Conservation (phyloP, 345 rosid genomes). For the Diplotaxis tenuifolia region DNA sequence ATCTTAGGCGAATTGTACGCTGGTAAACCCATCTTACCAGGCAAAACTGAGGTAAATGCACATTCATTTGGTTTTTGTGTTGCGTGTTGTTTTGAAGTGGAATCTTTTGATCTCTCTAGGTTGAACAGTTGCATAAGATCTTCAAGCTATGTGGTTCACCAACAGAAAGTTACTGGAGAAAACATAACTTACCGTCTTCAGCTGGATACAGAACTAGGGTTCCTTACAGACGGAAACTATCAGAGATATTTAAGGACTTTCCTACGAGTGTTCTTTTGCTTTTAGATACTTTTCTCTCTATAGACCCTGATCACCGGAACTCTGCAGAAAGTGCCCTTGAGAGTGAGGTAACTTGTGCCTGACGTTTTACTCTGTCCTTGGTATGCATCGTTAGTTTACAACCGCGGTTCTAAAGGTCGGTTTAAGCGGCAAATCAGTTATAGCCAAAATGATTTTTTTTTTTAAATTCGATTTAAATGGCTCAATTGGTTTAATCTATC, state of each 20-base stretch:
- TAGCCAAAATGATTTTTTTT: no score
- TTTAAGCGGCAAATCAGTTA: neutral
- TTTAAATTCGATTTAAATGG: neutral
- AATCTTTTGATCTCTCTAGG: constrained; percentile 42
- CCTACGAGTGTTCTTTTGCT: constrained; percentile 71
- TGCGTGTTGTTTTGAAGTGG: neutral
- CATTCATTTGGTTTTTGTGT: neutral
- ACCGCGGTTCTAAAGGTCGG: neutral
- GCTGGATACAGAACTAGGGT: constrained; percentile 62
- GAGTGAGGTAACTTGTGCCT: constrained; percentile 29
- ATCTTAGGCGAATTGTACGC: constrained; percentile 82
- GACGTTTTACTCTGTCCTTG: constrained; percentile 3
- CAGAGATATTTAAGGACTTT: constrained; percentile 78
- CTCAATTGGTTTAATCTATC: neutral
- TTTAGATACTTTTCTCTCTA: constrained; percentile 85
- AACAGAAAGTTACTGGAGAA: constrained; percentile 76
- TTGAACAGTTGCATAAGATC: constrained; percentile 92
- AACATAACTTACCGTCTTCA: constrained; percentile 66
- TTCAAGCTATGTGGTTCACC: constrained; percentile 97
- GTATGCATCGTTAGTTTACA: neutral
- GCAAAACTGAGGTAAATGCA: constrained; percentile 77
- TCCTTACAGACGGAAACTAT: constrained; percentile 70
- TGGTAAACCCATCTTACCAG: constrained; percentile 88
- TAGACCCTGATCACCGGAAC: constrained; percentile 65
- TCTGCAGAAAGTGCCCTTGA: constrained; percentile 31